A percentile compares a stretch with the other conserved stretches of the same genome.
Conservation (phyloP, 345 rosid species). For the Gossypium herbaceum region DNA sequence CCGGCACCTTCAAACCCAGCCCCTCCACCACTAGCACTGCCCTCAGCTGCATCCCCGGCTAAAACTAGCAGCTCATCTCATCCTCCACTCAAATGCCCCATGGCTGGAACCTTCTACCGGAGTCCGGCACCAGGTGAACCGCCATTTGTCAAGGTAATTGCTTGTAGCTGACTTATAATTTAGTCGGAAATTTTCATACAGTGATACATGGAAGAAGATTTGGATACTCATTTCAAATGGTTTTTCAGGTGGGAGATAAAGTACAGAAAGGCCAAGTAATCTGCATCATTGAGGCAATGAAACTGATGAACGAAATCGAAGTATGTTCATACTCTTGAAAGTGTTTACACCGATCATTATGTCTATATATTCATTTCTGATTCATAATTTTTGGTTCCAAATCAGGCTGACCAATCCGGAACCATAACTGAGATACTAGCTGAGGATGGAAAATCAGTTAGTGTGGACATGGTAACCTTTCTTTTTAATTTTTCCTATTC, state of each 20-base stretch:
- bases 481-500: neutral
- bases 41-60: constrained; percentile 37
- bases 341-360: neutral
- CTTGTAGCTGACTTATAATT: neutral
- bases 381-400: constrained; percentile 13
- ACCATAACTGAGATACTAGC: constrained; percentile 66
- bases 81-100: constrained; percentile 74
- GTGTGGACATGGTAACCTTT: constrained; percentile 61
- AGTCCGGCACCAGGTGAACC: constrained; percentile 89
- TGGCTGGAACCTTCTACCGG: constrained; percentile 95
- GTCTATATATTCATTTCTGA: neutral
- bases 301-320: constrained; percentile 96
- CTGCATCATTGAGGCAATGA: constrained; percentile 98
- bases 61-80: constrained; percentile 46
- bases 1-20: constrained; percentile 35
- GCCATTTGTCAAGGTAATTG: constrained; percentile 76
- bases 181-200: neutral
- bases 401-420: constrained; percentile 92
- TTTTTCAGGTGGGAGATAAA: constrained; percentile 78
- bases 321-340: constrained; percentile 29
- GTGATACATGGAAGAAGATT: neutral
- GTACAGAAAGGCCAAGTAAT: constrained; percentile 95
- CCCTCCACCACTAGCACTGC: constrained; percentile 29
- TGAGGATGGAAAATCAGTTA: constrained; percentile 86
- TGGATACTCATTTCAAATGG: neutral